A percentile compares a stretch with the other conserved stretches of the same genome.
Evolutionary conservation across 116 monocot species (phyloP).

Genomic region (Trichopus zeylanicus): DNA sequence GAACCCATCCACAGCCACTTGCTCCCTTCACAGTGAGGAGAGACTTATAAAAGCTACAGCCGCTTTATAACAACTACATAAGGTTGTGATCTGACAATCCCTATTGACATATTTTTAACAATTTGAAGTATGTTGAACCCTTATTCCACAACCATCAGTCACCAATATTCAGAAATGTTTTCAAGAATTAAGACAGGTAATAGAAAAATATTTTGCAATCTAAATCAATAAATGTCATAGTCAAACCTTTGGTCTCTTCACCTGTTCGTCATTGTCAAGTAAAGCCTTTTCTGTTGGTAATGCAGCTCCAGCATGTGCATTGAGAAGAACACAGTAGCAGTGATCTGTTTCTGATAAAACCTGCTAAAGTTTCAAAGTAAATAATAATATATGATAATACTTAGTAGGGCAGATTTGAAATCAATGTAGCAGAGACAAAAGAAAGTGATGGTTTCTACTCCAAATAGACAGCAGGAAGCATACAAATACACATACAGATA

Average conservation of each 20-base stretch:
- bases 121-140: no score
- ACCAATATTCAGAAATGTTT: neutral
- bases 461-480: no score
- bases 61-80: no score
- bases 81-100: no score
- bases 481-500: no score
- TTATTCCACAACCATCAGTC: no score
- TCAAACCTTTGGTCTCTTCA: slow-evolving; percentile 43
- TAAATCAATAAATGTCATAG: neutral
- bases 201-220: neutral
- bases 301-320: slow-evolving; percentile 88
- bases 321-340: slow-evolving; percentile 96
- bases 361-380: slow-evolving; percentile 29
- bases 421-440: neutral
- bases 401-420: neutral
- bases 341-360: slow-evolving; percentile 89
- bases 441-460: no score
- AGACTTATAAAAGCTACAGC: no score
- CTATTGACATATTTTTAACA: no score
- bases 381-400: neutral
- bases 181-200: neutral
- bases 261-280: slow-evolving; percentile 9
- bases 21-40: no score
- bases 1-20: no score
- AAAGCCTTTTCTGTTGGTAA: slow-evolving; percentile 36